Evolutionary conservation across 345 rosid genomes (phyloP), one percentile per base, ranked within the genome.

Genomic region (Boechera stricta): DNA sequence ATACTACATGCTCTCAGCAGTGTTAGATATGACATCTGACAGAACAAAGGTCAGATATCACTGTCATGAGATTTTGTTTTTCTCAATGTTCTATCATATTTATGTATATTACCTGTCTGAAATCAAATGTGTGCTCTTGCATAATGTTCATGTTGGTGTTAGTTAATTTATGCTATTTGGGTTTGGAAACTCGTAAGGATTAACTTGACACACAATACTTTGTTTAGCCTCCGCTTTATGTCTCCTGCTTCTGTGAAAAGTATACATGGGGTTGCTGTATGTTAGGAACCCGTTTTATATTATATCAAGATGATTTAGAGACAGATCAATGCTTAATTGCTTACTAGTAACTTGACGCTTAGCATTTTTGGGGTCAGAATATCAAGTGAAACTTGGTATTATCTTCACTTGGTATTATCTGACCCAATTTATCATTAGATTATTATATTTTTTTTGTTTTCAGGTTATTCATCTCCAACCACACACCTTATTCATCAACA

Each of bases 391-490:
- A 53, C 44, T 53, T 51, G 35, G 48, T 71, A 42, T 76, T 39
- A 72, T 58, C 73, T 5, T 16, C 16, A 53, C 44, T 53, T 51
- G 35, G 48, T 71, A 42, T 76, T 39, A 72, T 58, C 73, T 5
- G 69, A 71, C 62, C 24, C 62, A 45, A 1, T n/a, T 77, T 58
- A 73, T 21, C 28, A 26, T 67, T 47, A 33, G 66, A 32, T 72
- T 31, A 9, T 53, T 65, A 38, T 3, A 13, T 72, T 16, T 80
- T 65, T 49, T 71, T 21, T 21, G 41, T 59, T 35, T 72, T 36
- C 94, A 95, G 99, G 98, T 89, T 83, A 80, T 95, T 84, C 94
- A 91, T 79, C 85, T 92, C 77, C 98, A 89, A 84, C 97, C 99
- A 11, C 86, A 92, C 82, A 88, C 92, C 74, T 82, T 92, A 74